Evolutionary conservation across 768 basidiomycete species (phyloP).

Genomic region (Paxillus rubicundulus): DNA sequence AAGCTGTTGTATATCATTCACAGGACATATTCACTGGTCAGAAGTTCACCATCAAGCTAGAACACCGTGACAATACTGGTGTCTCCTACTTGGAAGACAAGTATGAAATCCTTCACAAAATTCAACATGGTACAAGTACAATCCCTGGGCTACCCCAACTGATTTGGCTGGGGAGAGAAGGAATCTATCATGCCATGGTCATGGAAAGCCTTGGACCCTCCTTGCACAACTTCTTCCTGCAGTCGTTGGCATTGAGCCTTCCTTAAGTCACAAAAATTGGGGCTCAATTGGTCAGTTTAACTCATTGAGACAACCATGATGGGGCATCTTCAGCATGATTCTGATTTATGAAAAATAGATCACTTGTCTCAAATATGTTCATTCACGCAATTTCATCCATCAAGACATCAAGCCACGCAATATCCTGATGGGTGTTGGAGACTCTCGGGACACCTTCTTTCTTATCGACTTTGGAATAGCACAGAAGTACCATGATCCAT

Average conservation of each 20-base stretch:
- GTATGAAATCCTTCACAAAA: not conserved
- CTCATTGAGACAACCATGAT: not conserved
- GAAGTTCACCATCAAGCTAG: not conserved
- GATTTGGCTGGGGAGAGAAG: not conserved
- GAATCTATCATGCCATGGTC: not conserved
- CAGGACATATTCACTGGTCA: not conserved
- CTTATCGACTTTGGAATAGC: slow-evolving; percentile 8
- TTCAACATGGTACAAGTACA: not conserved
- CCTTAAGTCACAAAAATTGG: not conserved
- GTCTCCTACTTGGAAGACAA: not conserved
- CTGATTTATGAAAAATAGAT: slow-evolving; percentile 1
- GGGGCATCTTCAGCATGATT: not conserved
- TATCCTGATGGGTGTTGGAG: slow-evolving; percentile 4
- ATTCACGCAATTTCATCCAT: slow-evolving; percentile 4
- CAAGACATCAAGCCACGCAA: slow-evolving; percentile 5
- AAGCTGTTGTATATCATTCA: not conserved
- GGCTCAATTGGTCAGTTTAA: slow-evolving; percentile 3
- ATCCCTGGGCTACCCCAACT: not conserved
- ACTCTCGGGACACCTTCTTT: not conserved
- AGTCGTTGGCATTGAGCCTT: not conserved
- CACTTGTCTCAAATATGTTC: slow-evolving; percentile 1
- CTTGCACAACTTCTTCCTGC: not conserved
- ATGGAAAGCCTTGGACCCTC: slow-evolving; percentile 2
- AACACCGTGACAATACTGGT: not conserved
- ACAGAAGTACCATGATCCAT: not conserved